These are phyloP conservation scores for Diaporthe sp. DNA, from an alignment of 2,329 filamentous ascomycete genomes.

Conservation along the genomic window DNA sequence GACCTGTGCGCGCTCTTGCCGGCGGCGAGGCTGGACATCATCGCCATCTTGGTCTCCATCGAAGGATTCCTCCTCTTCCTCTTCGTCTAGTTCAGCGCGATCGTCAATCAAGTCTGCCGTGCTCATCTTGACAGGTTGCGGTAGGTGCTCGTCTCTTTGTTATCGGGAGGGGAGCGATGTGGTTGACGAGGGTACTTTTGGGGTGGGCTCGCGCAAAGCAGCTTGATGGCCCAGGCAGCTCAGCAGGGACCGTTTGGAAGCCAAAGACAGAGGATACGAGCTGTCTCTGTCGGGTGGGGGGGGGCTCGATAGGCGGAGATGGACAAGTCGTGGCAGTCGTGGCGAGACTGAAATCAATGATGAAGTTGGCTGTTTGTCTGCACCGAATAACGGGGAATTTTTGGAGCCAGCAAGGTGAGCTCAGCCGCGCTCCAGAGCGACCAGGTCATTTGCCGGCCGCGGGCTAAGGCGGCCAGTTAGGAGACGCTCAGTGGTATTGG, in stretches of 20 bases:
- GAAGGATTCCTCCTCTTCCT: conserved; percentile 86
- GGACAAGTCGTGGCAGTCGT: background rate
- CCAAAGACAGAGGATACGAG: background rate
- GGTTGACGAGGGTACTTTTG: background rate
- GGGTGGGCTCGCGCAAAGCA: conserved; percentile 6
- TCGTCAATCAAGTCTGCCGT: conserved; percentile 85
- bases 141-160: conserved; percentile 22
- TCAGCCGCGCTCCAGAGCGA: conserved; percentile 9
- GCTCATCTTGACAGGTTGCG: conserved; percentile 63
- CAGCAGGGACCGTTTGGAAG: background rate
- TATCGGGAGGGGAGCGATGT: conserved; percentile 7
- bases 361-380: background rate
- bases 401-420: conserved; percentile 30
- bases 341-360: conserved; percentile 16
- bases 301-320: background rate
- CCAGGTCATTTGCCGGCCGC: conserved; percentile 28
- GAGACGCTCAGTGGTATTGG: background rate
- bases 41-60: conserved; percentile 84
- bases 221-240: background rate
- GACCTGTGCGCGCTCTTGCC: conserved; percentile 58
- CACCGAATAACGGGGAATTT: conserved; percentile 23
- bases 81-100: conserved; percentile 86
- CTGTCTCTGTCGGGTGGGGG: background rate
- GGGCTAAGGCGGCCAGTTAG: background rate
- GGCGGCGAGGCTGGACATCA: conserved; percentile 66